These are phyloP conservation scores for Juglanconis juglandina DNA, from an alignment of 2,329 filamentous ascomycete species.

Conservation along the genomic window DNA sequence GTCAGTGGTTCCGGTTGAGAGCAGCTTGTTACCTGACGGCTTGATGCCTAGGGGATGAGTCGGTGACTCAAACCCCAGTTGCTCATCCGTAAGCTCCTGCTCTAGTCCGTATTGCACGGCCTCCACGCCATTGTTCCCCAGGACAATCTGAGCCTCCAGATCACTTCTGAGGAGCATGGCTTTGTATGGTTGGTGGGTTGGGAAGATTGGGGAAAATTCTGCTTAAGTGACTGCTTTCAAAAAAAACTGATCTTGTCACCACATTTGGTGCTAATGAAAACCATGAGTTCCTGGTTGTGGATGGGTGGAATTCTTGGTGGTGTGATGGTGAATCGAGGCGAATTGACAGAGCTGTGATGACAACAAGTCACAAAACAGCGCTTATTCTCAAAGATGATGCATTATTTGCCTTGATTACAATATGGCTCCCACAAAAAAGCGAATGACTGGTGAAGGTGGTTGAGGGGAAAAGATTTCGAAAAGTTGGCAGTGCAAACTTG, in stretches of 20 bases:
- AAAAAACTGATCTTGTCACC: not conserved
- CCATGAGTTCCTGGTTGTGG: not conserved
- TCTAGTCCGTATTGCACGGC: not conserved
- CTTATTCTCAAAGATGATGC: not conserved
- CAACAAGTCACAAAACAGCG: not conserved
- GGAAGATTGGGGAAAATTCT: not conserved
- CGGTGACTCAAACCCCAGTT: constrained; percentile 39
- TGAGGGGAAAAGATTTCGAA: not conserved
- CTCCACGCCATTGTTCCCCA: constrained; percentile 7
- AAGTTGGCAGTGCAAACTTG: not conserved
- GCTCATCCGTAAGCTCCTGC: constrained; percentile 12
- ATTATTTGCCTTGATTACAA: not conserved
- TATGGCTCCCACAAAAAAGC: not conserved
- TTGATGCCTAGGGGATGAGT: constrained; percentile 80
- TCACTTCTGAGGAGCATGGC: constrained; percentile 16
- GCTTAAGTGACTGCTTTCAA: not conserved
- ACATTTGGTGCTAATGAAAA: not conserved
- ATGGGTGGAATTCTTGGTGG: not conserved
- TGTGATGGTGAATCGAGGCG: not conserved
- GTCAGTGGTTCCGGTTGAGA: constrained; percentile 58
- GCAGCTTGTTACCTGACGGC: constrained; percentile 78
- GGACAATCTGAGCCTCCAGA: constrained; percentile 11
- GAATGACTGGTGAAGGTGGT: not conserved
- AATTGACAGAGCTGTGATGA: not conserved
- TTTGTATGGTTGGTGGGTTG: not conserved